Base-by-base conservation (phyloP, 345 rosid species). In the Brassica cretica region DNA sequence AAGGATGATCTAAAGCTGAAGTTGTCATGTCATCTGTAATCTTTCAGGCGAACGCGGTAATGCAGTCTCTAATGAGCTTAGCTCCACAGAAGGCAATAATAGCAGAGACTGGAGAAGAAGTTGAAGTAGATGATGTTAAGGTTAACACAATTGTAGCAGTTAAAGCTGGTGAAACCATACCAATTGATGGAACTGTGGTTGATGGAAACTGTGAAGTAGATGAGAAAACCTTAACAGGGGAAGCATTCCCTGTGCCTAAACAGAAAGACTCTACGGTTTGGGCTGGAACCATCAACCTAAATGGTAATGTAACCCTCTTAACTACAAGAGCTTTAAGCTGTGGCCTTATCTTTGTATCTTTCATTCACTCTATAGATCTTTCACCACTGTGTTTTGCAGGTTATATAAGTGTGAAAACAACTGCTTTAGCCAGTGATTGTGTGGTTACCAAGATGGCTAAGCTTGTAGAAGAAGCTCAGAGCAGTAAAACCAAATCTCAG, bases 391-490 rank as follows among this genome's bases (percentile, higher is more conserved):
- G 3, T 19, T 19, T 30, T n/a, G 46, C 58, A 91, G 97, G 98
- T 59, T 93, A 93, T 68, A 75, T 95, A 16, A 84, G 82, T 69
- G 86, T 95, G 3, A 89, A 85, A 77, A 92, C 98, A 58, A 91
- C 94, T 14, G 87, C 89, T 29, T 59, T 95, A 65, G 97, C 99
- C 19, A 85, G 87, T 85, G 98, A 93, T 66, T 93, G 93, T 53
- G 87, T 88, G 35, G 97, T 95, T 32, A 92, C 98, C 4, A 91
- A 88, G 82, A 89, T 95, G 99, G 86, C 92, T 63, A 89, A 88
- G 84, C 89, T 95, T 16, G 99, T 95, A 18, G 99, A 95, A 85
- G 97, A 93, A 83, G 99, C 99, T 74, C 98, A 95, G 59, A 93
- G 85, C 72, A 83, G 87, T 85, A 91, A 89, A 86, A 81, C 97